These are phyloP conservation scores for Pichia sp. DNA, from an alignment of 1,139 yeast species.

Conservation along the genomic window DNA sequence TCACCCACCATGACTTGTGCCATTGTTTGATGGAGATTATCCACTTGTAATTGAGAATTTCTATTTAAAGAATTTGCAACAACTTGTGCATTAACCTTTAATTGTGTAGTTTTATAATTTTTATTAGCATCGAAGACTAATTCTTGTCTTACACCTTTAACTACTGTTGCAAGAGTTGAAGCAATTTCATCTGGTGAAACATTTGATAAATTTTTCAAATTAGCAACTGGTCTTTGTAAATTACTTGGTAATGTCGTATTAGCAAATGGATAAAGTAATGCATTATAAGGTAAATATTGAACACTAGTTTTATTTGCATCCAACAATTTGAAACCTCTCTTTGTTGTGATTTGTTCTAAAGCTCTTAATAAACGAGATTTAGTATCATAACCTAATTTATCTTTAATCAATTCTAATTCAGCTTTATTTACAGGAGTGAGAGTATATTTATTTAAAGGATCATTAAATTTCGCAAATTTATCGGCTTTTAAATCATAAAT, in stretches of 20 bases:
- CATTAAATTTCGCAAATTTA: constrained; percentile 5
- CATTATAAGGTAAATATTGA: constrained; percentile 16
- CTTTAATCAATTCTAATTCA: constrained; percentile 23
- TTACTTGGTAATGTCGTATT: constrained; percentile 21
- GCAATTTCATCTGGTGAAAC: constrained; percentile 20
- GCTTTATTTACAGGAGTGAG: constrained; percentile 8
- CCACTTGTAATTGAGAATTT: constrained; percentile 28
- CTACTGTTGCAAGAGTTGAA: constrained; percentile 21
- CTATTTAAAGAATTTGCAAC: constrained; percentile 26
- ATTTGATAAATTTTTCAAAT: constrained; percentile 10
- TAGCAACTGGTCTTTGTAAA: constrained; percentile 15
- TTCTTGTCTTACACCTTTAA: constrained; percentile 26
- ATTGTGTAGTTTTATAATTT: constrained; percentile 21
- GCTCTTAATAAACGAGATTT: constrained; percentile 27
- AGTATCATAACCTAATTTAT: constrained; percentile 23
- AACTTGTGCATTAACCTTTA: constrained; percentile 26
- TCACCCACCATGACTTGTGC: constrained; percentile 19
- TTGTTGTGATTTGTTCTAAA: constrained; percentile 20
- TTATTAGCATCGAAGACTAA: constrained; percentile 16
- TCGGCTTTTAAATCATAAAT: constrained; percentile 4
- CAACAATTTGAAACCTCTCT: constrained; percentile 21
- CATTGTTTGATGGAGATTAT: constrained; percentile 18
- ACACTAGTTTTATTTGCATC: constrained; percentile 13
- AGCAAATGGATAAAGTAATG: constrained; percentile 22
- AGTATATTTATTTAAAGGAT: constrained; percentile 1